Evolutionary conservation across 2,329 filamentous ascomycete genomes (phyloP).

Genomic region (Dothideomycetes sp.): DNA sequence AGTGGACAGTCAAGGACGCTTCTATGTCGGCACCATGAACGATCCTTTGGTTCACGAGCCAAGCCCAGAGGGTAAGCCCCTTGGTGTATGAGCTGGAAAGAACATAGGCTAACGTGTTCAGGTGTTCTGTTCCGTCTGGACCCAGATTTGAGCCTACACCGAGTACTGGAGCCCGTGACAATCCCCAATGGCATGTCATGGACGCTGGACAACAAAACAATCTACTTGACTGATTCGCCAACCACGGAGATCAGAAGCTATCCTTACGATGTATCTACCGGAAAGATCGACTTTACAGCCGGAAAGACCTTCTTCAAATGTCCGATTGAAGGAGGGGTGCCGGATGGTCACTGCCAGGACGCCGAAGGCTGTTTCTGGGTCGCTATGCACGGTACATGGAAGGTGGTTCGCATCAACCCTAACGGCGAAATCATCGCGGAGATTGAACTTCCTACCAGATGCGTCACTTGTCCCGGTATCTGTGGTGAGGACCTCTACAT

Average conservation of each 20-base stretch:
- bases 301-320: conserved; percentile 64
- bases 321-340: conserved; percentile 49
- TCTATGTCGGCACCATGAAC: conserved; percentile 82
- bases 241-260: conserved; percentile 60
- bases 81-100: not conserved
- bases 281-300: conserved; percentile 54
- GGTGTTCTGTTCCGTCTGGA: conserved; percentile 66
- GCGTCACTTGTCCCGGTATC: conserved; percentile 74
- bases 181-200: conserved; percentile 83
- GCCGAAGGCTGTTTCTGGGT: conserved; percentile 80
- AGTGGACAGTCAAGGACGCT: conserved; percentile 67
- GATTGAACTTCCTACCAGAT: conserved; percentile 63
- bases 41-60: conserved; percentile 44
- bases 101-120: conserved; percentile 20
- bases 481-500: conserved; percentile 65
- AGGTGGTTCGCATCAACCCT: conserved; percentile 63
- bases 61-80: conserved; percentile 4
- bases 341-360: conserved; percentile 80
- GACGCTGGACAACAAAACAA: conserved; percentile 59
- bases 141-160: conserved; percentile 46
- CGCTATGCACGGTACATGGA: conserved; percentile 67
- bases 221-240: conserved; percentile 77
- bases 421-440: conserved; percentile 62
- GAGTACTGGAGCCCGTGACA: conserved; percentile 46
- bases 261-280: conserved; percentile 58